These are phyloP conservation scores for Globisporangium middletonii DNA, from an alignment of 352 stramenopile genomes.

Conservation along the genomic window DNA sequence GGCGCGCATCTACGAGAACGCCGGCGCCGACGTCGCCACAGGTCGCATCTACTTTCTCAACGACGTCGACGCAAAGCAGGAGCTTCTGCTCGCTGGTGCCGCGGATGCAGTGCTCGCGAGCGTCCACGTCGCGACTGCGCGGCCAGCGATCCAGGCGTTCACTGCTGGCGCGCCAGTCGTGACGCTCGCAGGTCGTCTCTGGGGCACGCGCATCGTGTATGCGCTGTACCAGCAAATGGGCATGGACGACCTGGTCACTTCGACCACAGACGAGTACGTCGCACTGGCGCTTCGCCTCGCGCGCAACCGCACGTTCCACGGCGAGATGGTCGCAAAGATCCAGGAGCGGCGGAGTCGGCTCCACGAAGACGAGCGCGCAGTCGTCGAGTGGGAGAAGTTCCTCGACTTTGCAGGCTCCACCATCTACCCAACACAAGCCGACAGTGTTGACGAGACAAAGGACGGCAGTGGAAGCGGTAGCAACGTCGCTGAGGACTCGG, in stretches of 20 bases:
- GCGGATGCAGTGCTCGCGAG: conserved; percentile 59
- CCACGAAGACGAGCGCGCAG: conserved; percentile 34
- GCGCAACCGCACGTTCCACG: conserved; percentile 35
- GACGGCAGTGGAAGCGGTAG: background rate
- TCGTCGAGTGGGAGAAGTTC: conserved; percentile 71
- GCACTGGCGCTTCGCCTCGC: conserved; percentile 45
- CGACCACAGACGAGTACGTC: conserved; percentile 43
- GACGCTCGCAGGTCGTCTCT: conserved; percentile 49
- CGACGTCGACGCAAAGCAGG: conserved; percentile 50
- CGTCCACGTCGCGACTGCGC: conserved; percentile 43
- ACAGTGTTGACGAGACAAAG: background rate
- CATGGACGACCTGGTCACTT: conserved; percentile 43
- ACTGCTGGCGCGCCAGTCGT: conserved; percentile 55
- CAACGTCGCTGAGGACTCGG: background rate
- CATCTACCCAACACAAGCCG: conserved; percentile 19
- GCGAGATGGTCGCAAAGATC: conserved; percentile 37
- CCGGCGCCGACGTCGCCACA: conserved; percentile 12
- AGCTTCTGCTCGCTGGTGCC: conserved; percentile 37
- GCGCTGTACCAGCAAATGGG: conserved; percentile 65
- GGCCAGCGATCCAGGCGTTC: conserved; percentile 51
- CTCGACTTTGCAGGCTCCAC: conserved; percentile 38
- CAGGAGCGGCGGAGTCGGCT: conserved; percentile 28
- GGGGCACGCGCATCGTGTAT: conserved; percentile 55
- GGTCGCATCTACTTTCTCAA: conserved; percentile 51
- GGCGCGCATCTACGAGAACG: conserved; percentile 29